Base-by-base conservation (phyloP, 345 rosid species). In the Linum trigynum region DNA sequence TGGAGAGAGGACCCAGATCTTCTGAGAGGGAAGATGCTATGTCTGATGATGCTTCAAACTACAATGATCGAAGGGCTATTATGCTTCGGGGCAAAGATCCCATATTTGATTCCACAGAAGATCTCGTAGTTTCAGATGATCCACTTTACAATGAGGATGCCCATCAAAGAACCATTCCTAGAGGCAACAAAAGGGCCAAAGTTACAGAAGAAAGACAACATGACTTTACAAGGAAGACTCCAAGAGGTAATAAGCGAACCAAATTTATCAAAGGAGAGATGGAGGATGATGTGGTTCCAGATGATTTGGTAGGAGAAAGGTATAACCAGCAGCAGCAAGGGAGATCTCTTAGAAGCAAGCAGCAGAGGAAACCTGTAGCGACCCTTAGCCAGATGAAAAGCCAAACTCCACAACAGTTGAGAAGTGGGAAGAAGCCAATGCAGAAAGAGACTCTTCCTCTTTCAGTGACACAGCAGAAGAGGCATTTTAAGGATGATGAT, bases 181-280 rank as follows among this genome's bases (percentile, higher is more conserved):
- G 8, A 39, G 32, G 32, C 32, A 38, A n/a, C 35, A 61, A 61
- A 48, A 38, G 16, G 45, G 32, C 64, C 48, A 39, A 39, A 38
- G 12, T 9, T 39, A 15, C 65, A 36, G 62, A 23, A 23, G 32
- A 59, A 12, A 59, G 62, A 11, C 39, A 59, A 35, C 39, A 36
- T 7, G 69, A 66, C 10, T 59, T 69, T 71, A 78, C 81, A 42
- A 64, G 65, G 66, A 84, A 77, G 68, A 72, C 65, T 63, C 76
- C 75, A n/a, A 85, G 82, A 75, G 75, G 76, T 71, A 23, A 23
- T 23, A 80, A 76, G 71, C 79, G 64, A 71, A 58, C 71, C 43
- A 78, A 71, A 68, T 70, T 70, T 42, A 16, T 67, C 43, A 77
- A 76, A 55, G 78, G 62, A 43, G 76, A 79, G 58, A 79, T 57